These are phyloP conservation scores for Mortierella antarctica DNA, from an alignment of 192 early-diverging fungal genomes.

Conservation along the genomic window DNA sequence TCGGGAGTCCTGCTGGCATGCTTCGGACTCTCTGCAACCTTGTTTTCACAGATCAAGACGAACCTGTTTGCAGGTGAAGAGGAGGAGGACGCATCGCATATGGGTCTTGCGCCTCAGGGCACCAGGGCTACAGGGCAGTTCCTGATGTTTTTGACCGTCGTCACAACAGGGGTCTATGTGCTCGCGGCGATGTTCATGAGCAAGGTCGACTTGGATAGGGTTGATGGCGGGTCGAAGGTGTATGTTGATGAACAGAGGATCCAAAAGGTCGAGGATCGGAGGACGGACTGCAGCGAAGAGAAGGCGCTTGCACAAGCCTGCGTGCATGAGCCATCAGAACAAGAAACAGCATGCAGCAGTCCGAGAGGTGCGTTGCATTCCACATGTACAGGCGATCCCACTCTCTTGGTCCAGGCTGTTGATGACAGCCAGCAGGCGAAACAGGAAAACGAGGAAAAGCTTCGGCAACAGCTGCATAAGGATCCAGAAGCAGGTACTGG, in stretches of 20 bases:
- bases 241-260: neutral
- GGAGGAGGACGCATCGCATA: neutral
- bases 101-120: slow-evolving; percentile 11
- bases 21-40: slow-evolving; percentile 49
- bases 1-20: slow-evolving; percentile 49
- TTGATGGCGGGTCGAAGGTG: slow-evolving; percentile 10
- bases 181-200: slow-evolving; percentile 46
- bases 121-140: slow-evolving; percentile 39
- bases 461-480: no score
- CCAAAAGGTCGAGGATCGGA: no score
- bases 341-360: no score
- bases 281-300: no score
- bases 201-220: slow-evolving; percentile 34
- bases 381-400: no score
- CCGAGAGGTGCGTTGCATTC: no score
- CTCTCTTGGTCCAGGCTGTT: no score
- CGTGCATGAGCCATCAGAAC: no score
- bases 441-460: no score
- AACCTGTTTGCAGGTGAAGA: slow-evolving; percentile 34
- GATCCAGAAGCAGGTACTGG: neutral
- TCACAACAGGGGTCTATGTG: slow-evolving; percentile 44
- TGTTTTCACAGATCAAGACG: slow-evolving; percentile 53
- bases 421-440: no score
- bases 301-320: no score
- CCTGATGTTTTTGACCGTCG: slow-evolving; percentile 42